Base-by-base conservation (phyloP, 2,329 filamentous ascomycete species). In the Fusarium graminum region DNA sequence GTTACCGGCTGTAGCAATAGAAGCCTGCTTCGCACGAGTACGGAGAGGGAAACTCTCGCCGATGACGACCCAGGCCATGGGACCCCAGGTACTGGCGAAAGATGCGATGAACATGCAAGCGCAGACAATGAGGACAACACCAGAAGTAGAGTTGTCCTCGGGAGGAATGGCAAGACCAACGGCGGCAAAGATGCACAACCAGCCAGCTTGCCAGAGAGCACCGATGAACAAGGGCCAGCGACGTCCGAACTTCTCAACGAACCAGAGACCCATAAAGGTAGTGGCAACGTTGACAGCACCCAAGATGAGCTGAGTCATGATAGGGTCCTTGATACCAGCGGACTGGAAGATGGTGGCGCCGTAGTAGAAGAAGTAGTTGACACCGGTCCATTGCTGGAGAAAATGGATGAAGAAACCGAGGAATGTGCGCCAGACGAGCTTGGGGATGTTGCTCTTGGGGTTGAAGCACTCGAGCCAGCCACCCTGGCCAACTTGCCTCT, bases 101-200 rank as follows among this genome's bases (percentile, higher is more conserved):
- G 86, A 89, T 46, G 87, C 85, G 55, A 93, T 92, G 77, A 92
- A 93, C 80, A 92, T 86, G 76, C 88, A 91, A 4, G 90, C 88
- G 52, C 90, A 86, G 11, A 90, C 86, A 67, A 93, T 91, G 85
- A 92, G 89, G 61, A 89, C 83, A 7, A 87, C 86, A 12, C 90
- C 90, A 13, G 86, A 82, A 1, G 79, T 75, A 11, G 77, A 74
- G 67, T 80, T 84, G 34, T 74, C 73, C 7, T 76, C 76, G 0
- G 82, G 83, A 43, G 81, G 70, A 40, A 77, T 69, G 10, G 76
- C 77, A 30, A 83, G 81, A 9, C 88, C 85, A 30, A 90, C 81
- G 0, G 82, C 80, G 29, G 86, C 88, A 72, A 90, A 91, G 59
- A 92, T 79, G 34, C 89, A 78, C 50, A 91, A 83, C 82, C 88